Base-by-base conservation (phyloP, 345 rosid species). In the Firmiana major region DNA sequence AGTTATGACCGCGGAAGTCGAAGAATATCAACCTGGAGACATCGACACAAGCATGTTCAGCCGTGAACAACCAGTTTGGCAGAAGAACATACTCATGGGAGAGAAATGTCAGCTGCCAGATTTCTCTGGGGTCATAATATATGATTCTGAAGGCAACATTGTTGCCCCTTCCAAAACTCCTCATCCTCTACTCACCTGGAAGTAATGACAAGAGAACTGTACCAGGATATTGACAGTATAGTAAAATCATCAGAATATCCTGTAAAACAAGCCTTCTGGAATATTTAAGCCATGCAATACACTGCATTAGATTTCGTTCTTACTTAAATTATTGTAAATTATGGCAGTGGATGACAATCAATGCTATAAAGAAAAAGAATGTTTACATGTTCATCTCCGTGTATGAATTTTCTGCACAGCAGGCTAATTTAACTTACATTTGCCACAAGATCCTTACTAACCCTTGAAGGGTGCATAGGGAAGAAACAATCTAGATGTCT, bases 11-110 rank as follows among this genome's bases (percentile, higher is more conserved):
- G 45, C 65, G 0, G 85, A 71, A 62, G 71, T 70, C 77, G 55
- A 75, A 43, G 87, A 40, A 4, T 40, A 64, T 6, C 31, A 43
- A 51, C 7, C 57, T 15, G 73, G n/a, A 1, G 45, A 66, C 15
- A 69, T 74, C 0, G 81, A 79, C 21, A 81, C 80, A 53, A 81
- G 81, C 74, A 57, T 73, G 58, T 53, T 82, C 34, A 84, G 86
- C 67, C 79, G 86, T 15, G 86, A 85, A 54, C 91, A 83, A 77
- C 80, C 92, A 0, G 83, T 95, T 76, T 93, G 99, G 98, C 89
- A 86, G 87, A 95, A 90, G 86, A 91, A 89, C 81, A 90, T 95
- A 77, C 91, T 93, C 78, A 93, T 95, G 98, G 99, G 97, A 3
- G 98, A 90, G 1, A 93, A 93, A 77, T 95, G 96, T 62, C 93